Evolutionary conservation across 768 basidiomycete species (phyloP).

Genomic region (Boletales sp.): DNA sequence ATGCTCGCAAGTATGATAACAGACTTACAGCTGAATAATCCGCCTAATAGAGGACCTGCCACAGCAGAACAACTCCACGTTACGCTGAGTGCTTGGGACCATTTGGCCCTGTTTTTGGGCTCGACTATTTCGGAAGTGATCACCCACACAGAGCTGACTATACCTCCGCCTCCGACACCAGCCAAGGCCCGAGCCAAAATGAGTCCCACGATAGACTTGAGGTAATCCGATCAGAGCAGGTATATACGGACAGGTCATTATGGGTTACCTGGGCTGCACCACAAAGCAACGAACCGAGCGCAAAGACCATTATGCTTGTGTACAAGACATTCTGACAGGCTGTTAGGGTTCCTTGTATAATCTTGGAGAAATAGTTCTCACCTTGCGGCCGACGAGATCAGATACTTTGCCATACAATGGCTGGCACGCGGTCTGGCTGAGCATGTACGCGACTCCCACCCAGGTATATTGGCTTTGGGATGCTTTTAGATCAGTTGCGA

Average conservation of each 20-base stretch:
- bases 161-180: conserved; percentile 84
- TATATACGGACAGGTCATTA: conserved; percentile 13
- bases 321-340: conserved; percentile 58
- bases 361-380: conserved; percentile 28
- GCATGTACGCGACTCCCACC: conserved; percentile 82
- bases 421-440: conserved; percentile 83
- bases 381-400: conserved; percentile 78
- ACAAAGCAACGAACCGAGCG: conserved; percentile 76
- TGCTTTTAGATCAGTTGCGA: conserved; percentile 64
- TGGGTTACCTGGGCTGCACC: conserved; percentile 62
- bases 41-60: conserved; percentile 81
- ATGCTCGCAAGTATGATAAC: conserved; percentile 8
- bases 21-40: conserved; percentile 69
- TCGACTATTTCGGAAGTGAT: conserved; percentile 84
- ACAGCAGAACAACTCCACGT: conserved; percentile 87
- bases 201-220: conserved; percentile 50
- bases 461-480: conserved; percentile 76
- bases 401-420: conserved; percentile 80
- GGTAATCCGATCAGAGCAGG: conserved; percentile 16
- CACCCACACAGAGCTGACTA: conserved; percentile 83
- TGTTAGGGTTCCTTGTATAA: conserved; percentile 2
- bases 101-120: conserved; percentile 65
- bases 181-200: conserved; percentile 63
- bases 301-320: conserved; percentile 70
- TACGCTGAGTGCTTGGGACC: conserved; percentile 81